These are phyloP conservation scores for Sonneratia caseolaris DNA, from an alignment of 345 rosid species.

Conservation along the genomic window DNA sequence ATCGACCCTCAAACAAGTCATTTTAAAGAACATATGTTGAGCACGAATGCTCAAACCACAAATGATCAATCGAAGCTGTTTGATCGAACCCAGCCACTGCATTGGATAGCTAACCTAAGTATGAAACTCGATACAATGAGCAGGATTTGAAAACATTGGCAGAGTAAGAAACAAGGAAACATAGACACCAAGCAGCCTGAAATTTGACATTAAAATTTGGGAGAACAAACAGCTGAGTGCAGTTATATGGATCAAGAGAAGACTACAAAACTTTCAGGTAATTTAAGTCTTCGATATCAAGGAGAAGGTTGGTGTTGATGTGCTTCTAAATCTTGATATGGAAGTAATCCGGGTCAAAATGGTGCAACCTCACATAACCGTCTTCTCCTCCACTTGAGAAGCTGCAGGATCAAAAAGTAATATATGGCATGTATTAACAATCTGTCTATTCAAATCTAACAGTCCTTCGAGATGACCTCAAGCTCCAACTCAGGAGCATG, in stretches of 20 bases:
- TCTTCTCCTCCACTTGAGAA: slow-evolving; percentile 98
- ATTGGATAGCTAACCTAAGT: neutral
- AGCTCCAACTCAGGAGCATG: neutral
- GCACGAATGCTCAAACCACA: too few relatives aligned
- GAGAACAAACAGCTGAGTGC: neutral
- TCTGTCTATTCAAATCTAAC: neutral
- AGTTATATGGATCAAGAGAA: neutral
- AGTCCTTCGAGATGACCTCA: neutral
- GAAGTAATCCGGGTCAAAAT: slow-evolving; percentile 81
- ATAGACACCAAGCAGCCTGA: neutral
- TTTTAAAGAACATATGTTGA: too few relatives aligned
- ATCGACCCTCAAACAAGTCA: too few relatives aligned
- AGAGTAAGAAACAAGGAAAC: too few relatives aligned
- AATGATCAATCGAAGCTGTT: neutral
- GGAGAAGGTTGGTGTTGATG: neutral
- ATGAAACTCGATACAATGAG: too few relatives aligned
- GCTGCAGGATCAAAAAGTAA: slow-evolving; percentile 18
- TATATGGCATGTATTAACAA: neutral
- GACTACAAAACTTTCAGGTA: neutral
- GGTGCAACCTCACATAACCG: slow-evolving; percentile 92
- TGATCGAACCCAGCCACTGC: neutral
- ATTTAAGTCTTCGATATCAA: neutral
- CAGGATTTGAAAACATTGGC: too few relatives aligned
- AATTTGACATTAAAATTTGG: neutral
- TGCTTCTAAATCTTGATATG: slow-evolving; percentile 47